Conservation (phyloP, 129 eudicot species). For the Silybum marianum region DNA sequence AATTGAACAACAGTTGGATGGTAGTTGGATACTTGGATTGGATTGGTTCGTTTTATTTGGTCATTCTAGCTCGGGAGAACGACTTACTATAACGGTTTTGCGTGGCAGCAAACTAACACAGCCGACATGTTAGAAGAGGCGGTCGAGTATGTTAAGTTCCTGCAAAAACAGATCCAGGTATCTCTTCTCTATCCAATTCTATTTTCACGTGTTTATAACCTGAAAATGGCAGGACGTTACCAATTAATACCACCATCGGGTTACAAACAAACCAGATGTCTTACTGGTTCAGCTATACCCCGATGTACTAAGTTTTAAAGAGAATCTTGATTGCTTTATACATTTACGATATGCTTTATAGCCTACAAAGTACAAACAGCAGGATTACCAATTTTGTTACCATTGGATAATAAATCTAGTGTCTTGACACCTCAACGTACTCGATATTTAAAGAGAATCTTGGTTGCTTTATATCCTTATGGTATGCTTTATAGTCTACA, state of each 20-base stretch:
- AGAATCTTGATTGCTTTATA: neutral
- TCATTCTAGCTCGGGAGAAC: neutral
- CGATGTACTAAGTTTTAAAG: neutral
- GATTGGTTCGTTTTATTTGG: neutral
- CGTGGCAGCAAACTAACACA: conserved; percentile 74
- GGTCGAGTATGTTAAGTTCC: conserved; percentile 65
- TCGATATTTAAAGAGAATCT: too few species aligned
- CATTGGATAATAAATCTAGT: neutral
- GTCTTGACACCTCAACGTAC: neutral
- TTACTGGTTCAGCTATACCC: neutral
- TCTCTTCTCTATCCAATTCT: neutral
- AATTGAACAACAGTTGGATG: too few species aligned
- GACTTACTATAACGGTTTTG: neutral
- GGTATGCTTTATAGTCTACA: too few species aligned
- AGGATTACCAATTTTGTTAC: neutral
- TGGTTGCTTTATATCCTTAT: too few species aligned
- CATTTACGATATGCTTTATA: neutral
- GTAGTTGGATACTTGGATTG: too few species aligned
- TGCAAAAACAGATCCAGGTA: conserved; percentile 77
- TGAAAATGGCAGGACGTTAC: neutral
- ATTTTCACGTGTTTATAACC: neutral
- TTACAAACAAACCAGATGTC: neutral
- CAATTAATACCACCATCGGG: neutral
- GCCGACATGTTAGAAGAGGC: conserved; percentile 93
- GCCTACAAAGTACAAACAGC: neutral